Percentiles rank a stretch among this genome's conserved stretches.
Evolutionary conservation across 176 grass and related monocot species (phyloP).

Genomic region (Tuctoria greenei): DNA sequence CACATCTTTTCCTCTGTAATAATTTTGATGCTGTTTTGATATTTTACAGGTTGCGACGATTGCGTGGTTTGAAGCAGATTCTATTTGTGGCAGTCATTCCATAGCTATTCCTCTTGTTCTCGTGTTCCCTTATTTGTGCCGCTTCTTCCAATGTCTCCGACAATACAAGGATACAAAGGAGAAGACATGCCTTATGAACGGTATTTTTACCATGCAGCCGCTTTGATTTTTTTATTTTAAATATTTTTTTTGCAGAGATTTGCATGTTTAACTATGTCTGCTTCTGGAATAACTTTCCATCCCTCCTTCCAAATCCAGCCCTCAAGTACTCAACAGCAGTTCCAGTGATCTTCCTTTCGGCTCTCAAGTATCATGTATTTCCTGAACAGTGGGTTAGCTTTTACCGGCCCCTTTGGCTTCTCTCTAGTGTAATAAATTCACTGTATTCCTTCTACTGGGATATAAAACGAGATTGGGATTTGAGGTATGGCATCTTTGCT

Average conservation of each 20-base stretch:
- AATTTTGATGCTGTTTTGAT: conserved; percentile 11
- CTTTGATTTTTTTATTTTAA: background rate
- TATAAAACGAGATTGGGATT: conserved; percentile 93
- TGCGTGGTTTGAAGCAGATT: conserved; percentile 99
- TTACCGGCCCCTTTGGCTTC: conserved; percentile 88
- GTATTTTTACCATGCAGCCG: conserved; percentile 42
- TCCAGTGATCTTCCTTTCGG: conserved; percentile 91
- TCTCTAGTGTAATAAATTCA: conserved; percentile 83
- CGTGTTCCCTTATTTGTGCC: conserved; percentile 87
- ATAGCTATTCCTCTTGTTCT: conserved; percentile 92
- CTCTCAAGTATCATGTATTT: conserved; percentile 92
- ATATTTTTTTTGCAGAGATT: background rate
- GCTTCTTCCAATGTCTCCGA: conserved; percentile 94
- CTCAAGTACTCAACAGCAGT: conserved; percentile 94
- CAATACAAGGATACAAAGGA: conserved; percentile 98
- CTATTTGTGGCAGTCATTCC: conserved; percentile 94
- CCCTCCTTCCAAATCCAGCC: conserved; percentile 48
- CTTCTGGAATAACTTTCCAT: conserved; percentile 29
- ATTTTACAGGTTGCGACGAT: conserved; percentile 85
- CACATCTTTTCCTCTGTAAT: background rate
- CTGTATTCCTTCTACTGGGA: conserved; percentile 99
- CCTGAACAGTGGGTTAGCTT: conserved; percentile 72
- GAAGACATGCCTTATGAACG: conserved; percentile 82
- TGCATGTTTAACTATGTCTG: conserved; percentile 16
- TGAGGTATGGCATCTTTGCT: conserved; percentile 55